Conservation (phyloP, 108 stramenopile species). For the Cyclotella atomus region DNA sequence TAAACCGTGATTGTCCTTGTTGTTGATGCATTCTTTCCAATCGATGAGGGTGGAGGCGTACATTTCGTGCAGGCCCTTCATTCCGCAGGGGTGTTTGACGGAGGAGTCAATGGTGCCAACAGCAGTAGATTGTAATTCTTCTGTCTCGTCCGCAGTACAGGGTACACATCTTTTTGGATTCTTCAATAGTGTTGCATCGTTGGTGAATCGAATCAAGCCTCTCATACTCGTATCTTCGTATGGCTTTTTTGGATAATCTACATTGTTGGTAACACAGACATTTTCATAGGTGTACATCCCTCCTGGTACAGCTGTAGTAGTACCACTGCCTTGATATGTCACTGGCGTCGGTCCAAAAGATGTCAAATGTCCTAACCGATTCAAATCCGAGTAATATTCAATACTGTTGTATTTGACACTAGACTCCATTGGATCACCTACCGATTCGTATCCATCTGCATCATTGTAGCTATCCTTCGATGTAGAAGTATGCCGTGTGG, state of each 20-base stretch:
- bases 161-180: slow-evolving; percentile 25
- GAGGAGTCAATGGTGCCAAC: not conserved
- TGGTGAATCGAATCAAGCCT: slow-evolving; percentile 16
- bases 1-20: slow-evolving; percentile 10
- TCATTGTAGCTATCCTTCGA: not conserved
- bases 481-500: not conserved
- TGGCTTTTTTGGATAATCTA: slow-evolving; percentile 26
- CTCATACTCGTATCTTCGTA: slow-evolving; percentile 11
- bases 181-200: not conserved
- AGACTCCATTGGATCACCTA: slow-evolving; percentile 10
- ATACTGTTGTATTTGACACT: slow-evolving; percentile 8
- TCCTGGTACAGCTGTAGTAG: no score
- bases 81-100: slow-evolving; percentile 12
- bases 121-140: not conserved
- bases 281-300: slow-evolving; percentile 25
- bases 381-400: slow-evolving; percentile 18
- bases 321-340: not conserved
- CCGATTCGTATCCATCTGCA: not conserved
- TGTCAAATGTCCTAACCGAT: slow-evolving; percentile 1
- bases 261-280: slow-evolving; percentile 39
- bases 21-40: slow-evolving; percentile 19
- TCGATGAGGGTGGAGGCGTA: slow-evolving; percentile 12
- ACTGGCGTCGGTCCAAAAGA: slow-evolving; percentile 19
- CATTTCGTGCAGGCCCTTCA: slow-evolving; percentile 22
- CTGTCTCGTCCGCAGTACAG: not conserved